Evolutionary conservation across 306 rosid species (phyloP), one percentile per base, ranked within the genome.

Genomic region (Citrullus colocynthis): DNA sequence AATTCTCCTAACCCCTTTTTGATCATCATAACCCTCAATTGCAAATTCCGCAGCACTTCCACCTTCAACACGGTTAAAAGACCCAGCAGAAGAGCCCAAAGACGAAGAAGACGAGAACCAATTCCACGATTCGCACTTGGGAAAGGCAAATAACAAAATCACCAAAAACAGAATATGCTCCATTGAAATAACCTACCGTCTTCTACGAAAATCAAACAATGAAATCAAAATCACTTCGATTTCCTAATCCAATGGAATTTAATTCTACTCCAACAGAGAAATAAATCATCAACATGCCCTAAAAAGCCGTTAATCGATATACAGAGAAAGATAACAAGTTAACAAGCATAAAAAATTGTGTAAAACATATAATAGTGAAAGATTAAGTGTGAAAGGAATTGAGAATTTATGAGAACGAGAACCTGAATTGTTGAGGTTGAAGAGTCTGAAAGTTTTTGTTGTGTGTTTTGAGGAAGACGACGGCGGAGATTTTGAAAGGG

Each of bases 11-110:
- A 81, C 21, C 74, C 89, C 98, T 56, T 84, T 93, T 37, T 66
- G 80, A 73, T 91, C 89, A 15, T 80, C 81, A 66, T 88, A 81
- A 7, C 81, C 88, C 24, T 93, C 91, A 66, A 83, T 57, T 20
- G 93, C 85, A 81, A 89, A 93, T 78, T 87, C 91, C 28, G 93
- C 85, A 20, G 41, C 78, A 28, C 6, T 34, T 42, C 55, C 73
- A 32, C 80, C 60, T 14, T 39, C 24, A 9, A 28, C 5, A 11
- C 18, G 55, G 21, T 32, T n/a, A 17, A 8, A 32, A 16, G 41
- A 0, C 12, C 60, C 70, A 36, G 18, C 7, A 18, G 36, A 18
- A 44, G 67, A 48, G 18, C 3, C 57, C 9, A 16, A 28, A 18
- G 62, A 44, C 15, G 80, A 59, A 48, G 73, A 60, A 44, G 80